Evolutionary conservation across 148 eudicot species (phyloP), one percentile per base, ranked within the genome.

Genomic region (Beta vulgaris): DNA sequence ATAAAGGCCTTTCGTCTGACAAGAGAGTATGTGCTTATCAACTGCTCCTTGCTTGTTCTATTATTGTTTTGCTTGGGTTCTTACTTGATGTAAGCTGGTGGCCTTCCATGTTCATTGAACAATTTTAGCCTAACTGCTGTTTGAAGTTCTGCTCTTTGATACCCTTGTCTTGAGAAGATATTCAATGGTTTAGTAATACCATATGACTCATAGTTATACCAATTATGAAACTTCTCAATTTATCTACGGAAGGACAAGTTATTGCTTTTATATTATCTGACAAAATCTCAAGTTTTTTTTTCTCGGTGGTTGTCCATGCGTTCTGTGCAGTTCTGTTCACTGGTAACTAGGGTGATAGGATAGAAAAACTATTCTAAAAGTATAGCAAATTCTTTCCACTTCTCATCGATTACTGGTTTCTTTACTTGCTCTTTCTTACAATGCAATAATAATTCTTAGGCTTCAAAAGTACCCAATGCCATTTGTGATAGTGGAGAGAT

Each of bases 1-100:
- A 80, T 25, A 80, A 64, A 54, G 69, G 3, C 76, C 23, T 18
- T 71, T 29, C 51, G 67, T 36, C 57, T 64, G 79, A 71, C 16
- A 65, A 76, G 44, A 80, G 53, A 69, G 83, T 80, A 71, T 58
- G 60, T 14, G 5, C 29, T 39, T 6, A 66, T 66, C 6, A 2
- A 13, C 26, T 31, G 25, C 28, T 44, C 23, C 13, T 54, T 23
- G 65, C 19, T 31, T 62, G 2, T 46, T 43, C 39, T 34, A 26
- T 21, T 54, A 37, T 8, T 10, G 19, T 51, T 73, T 26, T 61
- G 40, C 25, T 40, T 13, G 12, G 19, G 26, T 34, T 55, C 36
- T 12, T 14, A 7, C 21, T 71, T 28, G 21, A 44, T 44, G 26
- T 42, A 8, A 21, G 23, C 3, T 40, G 1, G 3, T 66, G 18